phyloP scores from a whole-genome alignment of 2,329 filamentous ascomycete genomes.

The Annulohypoxylon truncatum region DNA sequence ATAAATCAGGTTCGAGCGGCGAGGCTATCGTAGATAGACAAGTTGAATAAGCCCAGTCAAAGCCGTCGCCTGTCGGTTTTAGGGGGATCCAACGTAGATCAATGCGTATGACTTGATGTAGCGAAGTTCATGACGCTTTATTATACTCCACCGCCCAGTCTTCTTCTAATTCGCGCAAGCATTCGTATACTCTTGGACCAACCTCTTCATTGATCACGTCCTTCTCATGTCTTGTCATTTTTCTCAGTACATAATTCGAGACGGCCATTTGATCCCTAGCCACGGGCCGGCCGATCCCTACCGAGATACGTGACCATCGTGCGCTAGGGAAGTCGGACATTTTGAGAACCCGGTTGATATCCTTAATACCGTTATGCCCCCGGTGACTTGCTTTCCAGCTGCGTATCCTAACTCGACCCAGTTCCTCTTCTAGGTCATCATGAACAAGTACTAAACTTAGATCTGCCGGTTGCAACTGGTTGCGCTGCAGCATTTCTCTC shows the following conservation, averaged over 20 bases:
- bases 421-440: conserved; percentile 82
- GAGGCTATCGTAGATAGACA: not conserved
- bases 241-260: conserved; percentile 79
- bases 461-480: conserved; percentile 45
- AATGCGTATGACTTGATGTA: not conserved
- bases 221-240: conserved; percentile 68
- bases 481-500: conserved; percentile 63
- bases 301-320: conserved; percentile 71
- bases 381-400: conserved; percentile 72
- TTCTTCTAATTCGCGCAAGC: conserved; percentile 60
- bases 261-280: conserved; percentile 76
- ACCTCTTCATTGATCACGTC: conserved; percentile 63
- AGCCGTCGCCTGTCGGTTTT: not conserved
- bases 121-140: not conserved
- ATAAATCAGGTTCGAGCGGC: not conserved
- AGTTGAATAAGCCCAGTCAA: not conserved
- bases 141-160: conserved; percentile 47
- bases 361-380: conserved; percentile 82
- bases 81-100: not conserved
- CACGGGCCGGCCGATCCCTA: conserved; percentile 88
- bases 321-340: conserved; percentile 55
- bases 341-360: conserved; percentile 65
- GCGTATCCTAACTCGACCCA: conserved; percentile 75
- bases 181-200: conserved; percentile 63
- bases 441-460: conserved; percentile 80